Conservation (phyloP, 768 basidiomycete genomes). For the Boletus vermiculosoides region DNA sequence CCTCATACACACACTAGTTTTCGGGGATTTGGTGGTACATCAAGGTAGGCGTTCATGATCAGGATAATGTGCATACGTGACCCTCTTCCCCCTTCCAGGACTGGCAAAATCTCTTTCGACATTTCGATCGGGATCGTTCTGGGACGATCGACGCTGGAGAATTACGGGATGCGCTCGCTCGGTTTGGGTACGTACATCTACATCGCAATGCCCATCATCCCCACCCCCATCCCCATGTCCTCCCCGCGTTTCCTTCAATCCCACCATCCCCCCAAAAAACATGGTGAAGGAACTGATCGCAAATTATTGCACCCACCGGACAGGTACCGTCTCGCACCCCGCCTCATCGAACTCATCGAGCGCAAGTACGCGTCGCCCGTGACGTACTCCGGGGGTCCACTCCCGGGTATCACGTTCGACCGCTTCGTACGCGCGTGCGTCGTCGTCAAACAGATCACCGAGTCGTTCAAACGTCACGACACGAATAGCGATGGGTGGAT, state of each 20-base stretch:
- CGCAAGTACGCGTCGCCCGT: constrained; percentile 66
- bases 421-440: constrained; percentile 87
- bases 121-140: constrained; percentile 82
- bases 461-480: constrained; percentile 67
- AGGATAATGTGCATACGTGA: neutral
- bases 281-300: neutral
- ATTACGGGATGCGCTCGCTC: constrained; percentile 62
- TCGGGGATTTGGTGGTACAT: constrained; percentile 80
- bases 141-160: constrained; percentile 75
- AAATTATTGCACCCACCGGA: no score
- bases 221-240: neutral
- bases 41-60: constrained; percentile 40
- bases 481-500: constrained; percentile 56
- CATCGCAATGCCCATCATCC: neutral
- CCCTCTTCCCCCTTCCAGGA: constrained; percentile 42
- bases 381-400: constrained; percentile 31
- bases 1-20: constrained; percentile 41
- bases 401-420: constrained; percentile 76
- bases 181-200: constrained; percentile 58
- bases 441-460: constrained; percentile 73
- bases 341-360: constrained; percentile 62
- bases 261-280: no score
- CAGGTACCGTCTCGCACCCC: constrained; percentile 68
- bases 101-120: constrained; percentile 82
- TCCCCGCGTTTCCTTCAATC: no score